Evolutionary conservation across 345 rosid genomes (phyloP), one percentile per base, ranked within the genome.

Genomic region (Boechera stricta): DNA sequence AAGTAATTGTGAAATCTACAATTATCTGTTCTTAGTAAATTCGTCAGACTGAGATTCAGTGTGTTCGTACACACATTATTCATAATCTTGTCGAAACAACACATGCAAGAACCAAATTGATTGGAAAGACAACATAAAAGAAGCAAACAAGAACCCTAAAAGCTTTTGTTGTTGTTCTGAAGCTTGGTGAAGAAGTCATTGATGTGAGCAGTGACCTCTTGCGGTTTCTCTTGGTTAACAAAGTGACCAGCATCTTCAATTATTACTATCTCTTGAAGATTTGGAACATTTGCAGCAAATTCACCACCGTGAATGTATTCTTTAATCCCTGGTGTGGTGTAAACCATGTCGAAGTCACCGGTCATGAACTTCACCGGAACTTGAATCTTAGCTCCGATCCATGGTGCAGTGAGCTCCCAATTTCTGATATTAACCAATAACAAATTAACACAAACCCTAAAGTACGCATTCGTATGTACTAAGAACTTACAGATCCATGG

Each of bases 401-500:
- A 91, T 55, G 92, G 57, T 9, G 89, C 89, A 9, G 89, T 88
- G 18, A 82, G 82, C 79, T 93, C 95, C 98, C 97, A 91, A 51
- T 80, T 93, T 80, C 98, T 93, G 75, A 26, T 53, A 60, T 7
- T 2, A 28, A 2, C 39, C 31, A 58, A 65, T 0, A 39, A 38
- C 55, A 51, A 5, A 45, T 54, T 18, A 54, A 35, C 4, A 11
- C 10, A 51, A 55, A 16, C 38, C 21, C 28, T n/a, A 7, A 59
- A 16, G 10, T 21, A 10, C 5, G 10, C 15, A 38, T 5, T 63
- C n/a, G 8, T 64, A 32, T 13, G 1, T 47, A 28, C 29, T 0
- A 52, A 52, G 16, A 59, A 47, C 90, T 38, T 84, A 94, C 96
- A 87, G 71, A 79, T 91, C 85, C 76, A 91, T 16, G 74, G 90